Evolutionary conservation across 225 moss, liverwort and hornwort species (phyloP).

Genomic region (Thuidium tamariscinum): DNA sequence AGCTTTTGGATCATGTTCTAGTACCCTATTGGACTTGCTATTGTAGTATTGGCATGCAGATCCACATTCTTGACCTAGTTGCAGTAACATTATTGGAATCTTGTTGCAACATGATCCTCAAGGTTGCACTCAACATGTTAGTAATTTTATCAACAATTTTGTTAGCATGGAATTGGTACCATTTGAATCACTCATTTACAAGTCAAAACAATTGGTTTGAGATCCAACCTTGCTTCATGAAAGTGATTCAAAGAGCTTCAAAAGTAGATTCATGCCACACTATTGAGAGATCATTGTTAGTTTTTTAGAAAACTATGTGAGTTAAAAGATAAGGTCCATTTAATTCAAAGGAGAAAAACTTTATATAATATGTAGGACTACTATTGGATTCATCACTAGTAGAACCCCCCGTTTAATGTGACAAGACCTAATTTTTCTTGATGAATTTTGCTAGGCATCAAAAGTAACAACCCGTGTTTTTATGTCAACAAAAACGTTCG

Average conservation of each 20-base stretch:
- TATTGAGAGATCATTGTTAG: too few relatives aligned
- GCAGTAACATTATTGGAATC: background rate
- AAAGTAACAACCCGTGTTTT: too few relatives aligned
- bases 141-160: accelerated
- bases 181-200: background rate
- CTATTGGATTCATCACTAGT: too few relatives aligned
- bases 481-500: too few relatives aligned
- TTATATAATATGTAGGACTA: too few relatives aligned
- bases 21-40: accelerated
- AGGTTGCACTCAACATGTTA: accelerated
- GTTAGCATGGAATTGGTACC: background rate
- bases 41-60: background rate
- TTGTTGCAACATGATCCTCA: accelerated
- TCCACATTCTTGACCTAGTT: background rate
- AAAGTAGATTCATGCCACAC: background rate
- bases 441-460: too few relatives aligned
- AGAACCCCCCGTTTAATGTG: too few relatives aligned
- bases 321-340: too few relatives aligned
- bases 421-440: too few relatives aligned
- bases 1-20: background rate
- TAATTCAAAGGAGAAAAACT: too few relatives aligned
- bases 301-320: too few relatives aligned
- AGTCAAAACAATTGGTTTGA: background rate
- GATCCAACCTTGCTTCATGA: background rate
- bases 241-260: background rate